Percentiles rank a stretch among this genome's conserved stretches.
These are phyloP conservation scores for Blepharisma stoltei DNA, from an alignment of 73 alveolate genomes.

Conservation along the genomic window DNA sequence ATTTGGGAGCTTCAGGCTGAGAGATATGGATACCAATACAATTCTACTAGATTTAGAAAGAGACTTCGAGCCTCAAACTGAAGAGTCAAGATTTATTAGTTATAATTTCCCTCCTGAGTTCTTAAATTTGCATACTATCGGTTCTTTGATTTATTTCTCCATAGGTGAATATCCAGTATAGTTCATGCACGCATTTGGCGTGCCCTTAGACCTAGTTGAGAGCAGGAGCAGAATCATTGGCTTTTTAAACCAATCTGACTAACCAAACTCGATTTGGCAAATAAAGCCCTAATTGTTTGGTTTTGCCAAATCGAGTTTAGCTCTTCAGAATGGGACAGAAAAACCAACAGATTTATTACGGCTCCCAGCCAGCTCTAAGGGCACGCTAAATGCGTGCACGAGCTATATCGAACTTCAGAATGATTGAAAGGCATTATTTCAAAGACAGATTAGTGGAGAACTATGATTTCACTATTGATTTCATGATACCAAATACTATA, in stretches of 20 bases:
- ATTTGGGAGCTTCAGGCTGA: slow-evolving; percentile 58
- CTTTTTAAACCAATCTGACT: too few relatives aligned
- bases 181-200: too few relatives aligned
- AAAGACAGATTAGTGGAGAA: slow-evolving; percentile 62
- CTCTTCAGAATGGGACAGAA: too few relatives aligned
- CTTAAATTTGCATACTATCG: slow-evolving; percentile 69
- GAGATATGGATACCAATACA: slow-evolving; percentile 64
- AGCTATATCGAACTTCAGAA: slow-evolving; percentile 65
- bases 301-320: too few relatives aligned
- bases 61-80: slow-evolving; percentile 38
- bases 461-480: slow-evolving; percentile 81
- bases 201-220: too few relatives aligned
- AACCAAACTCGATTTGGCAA: too few relatives aligned
- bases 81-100: slow-evolving; percentile 61
- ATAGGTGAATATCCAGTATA: slow-evolving; percentile 70
- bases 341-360: too few relatives aligned
- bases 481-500: slow-evolving; percentile 83
- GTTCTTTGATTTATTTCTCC: slow-evolving; percentile 65
- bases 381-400: too few relatives aligned
- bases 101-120: slow-evolving; percentile 86
- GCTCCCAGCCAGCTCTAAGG: too few relatives aligned
- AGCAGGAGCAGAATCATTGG: too few relatives aligned
- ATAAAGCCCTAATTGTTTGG: too few relatives aligned
- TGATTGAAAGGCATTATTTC: slow-evolving; percentile 83
- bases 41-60: slow-evolving; percentile 63